A percentile compares a stretch with the other conserved stretches of the same genome.
phyloP scores from a whole-genome alignment of 2,329 filamentous ascomycete species.

The Myrmaecium sp. region DNA sequence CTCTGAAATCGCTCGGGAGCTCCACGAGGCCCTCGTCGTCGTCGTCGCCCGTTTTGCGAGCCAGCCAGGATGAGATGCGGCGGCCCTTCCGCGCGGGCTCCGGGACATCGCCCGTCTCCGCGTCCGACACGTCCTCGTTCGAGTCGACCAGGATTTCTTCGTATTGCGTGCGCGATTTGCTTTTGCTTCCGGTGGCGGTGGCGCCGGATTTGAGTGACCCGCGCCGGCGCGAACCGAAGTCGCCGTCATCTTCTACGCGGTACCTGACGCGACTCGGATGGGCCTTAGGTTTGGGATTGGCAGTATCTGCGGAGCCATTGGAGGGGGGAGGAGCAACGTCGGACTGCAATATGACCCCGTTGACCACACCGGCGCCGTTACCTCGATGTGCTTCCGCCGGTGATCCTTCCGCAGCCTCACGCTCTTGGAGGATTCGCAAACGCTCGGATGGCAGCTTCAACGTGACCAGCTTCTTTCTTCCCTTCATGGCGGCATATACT shows the following conservation, averaged over 20 bases:
- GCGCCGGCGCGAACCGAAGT: conserved; percentile 18
- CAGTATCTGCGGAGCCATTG: conserved; percentile 6
- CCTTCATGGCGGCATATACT: conserved; percentile 27
- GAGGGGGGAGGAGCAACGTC: conserved; percentile 14
- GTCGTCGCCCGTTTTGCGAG: conserved; percentile 21
- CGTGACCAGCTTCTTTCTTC: conserved; percentile 27
- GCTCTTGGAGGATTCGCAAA: conserved; percentile 19
- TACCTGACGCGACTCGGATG: conserved; percentile 17
- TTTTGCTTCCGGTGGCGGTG: conserved; percentile 9
- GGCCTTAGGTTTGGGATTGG: conserved; percentile 14
- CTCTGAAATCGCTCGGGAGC: conserved; percentile 24
- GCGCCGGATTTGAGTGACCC: conserved; percentile 10
- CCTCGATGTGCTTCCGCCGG: conserved; percentile 4
- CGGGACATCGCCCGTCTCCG: conserved; percentile 9
- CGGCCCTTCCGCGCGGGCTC: conserved; percentile 5
- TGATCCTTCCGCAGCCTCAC: conserved; percentile 13
- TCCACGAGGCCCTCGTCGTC: conserved; percentile 25
- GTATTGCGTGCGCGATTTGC: conserved; percentile 14
- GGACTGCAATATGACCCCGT: conserved; percentile 18
- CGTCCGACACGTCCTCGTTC: conserved; percentile 22
- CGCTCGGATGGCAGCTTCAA: conserved; percentile 19
- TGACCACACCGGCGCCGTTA: conserved; percentile 9
- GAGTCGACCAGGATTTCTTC: conserved; percentile 31
- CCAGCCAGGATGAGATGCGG: conserved; percentile 23
- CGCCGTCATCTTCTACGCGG: conserved; percentile 24